phyloP scores from a whole-genome alignment of 768 basidiomycete species.

The Suillus subaureus region DNA sequence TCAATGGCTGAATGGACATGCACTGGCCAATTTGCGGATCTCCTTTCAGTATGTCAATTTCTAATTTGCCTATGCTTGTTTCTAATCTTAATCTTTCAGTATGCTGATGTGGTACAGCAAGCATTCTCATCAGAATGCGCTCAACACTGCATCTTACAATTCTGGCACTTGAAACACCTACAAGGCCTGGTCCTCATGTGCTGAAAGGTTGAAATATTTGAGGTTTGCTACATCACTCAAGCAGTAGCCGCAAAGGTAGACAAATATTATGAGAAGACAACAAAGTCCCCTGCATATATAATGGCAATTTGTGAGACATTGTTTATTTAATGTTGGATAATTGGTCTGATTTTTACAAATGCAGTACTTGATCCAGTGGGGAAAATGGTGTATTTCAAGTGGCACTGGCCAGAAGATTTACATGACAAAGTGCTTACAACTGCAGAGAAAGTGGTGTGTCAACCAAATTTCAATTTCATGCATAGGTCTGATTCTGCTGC shows the following conservation, averaged over 20 bases:
- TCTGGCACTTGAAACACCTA: not conserved
- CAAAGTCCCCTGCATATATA: not conserved
- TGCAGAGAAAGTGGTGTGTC: conserved; percentile 21
- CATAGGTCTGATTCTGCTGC: not conserved
- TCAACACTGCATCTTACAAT: not conserved
- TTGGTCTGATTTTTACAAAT: not conserved
- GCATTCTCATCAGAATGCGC: not conserved
- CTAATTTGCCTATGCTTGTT: too few relatives aligned
- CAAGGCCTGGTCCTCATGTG: not conserved
- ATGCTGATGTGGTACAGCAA: not conserved
- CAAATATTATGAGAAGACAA: not conserved
- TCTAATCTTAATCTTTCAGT: too few relatives aligned
- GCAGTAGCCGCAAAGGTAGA: not conserved
- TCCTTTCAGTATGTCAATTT: not conserved
- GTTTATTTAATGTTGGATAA: not conserved
- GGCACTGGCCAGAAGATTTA: conserved; percentile 26
- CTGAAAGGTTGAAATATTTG: not conserved
- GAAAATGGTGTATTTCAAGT: conserved; percentile 27
- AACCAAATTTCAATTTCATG: too few relatives aligned
- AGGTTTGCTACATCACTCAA: not conserved
- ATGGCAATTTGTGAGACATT: not conserved
- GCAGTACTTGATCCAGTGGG: conserved; percentile 27
- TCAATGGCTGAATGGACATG: not conserved
- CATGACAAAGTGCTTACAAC: conserved; percentile 16
- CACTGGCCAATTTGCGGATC: not conserved